Evolutionary conservation across 163 green algal species (phyloP).

Genomic region (Scenedesmus sp.): DNA sequence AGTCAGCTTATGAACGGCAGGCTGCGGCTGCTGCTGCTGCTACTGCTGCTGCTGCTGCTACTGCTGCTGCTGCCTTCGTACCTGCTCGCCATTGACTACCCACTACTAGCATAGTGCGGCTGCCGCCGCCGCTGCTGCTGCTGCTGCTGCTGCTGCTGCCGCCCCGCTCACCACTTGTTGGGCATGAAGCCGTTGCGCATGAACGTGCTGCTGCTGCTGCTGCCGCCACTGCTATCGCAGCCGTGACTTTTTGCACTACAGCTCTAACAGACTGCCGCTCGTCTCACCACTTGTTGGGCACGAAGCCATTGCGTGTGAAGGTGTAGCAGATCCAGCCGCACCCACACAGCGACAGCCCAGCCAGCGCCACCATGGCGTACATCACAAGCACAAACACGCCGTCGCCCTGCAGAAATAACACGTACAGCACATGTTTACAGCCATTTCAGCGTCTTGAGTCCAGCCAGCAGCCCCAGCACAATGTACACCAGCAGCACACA

Average conservation of each 20-base stretch:
- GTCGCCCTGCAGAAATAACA: conserved; percentile 1
- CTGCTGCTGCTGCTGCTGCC: neutral
- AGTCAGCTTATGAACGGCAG: too few species aligned
- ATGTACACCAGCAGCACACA: too few species aligned
- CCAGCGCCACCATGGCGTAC: conserved; percentile 10
- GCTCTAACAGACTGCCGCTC: too few species aligned
- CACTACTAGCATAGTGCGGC: neutral
- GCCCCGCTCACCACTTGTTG: too few species aligned
- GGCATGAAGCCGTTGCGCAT: neutral
- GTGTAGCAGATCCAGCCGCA: conserved; percentile 24
- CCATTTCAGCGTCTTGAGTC: too few species aligned
- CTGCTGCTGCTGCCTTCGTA: neutral
- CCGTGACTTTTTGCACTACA: neutral
- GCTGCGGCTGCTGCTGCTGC: neutral
- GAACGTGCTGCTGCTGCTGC: neutral
- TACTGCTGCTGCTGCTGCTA: neutral
- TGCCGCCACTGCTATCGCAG: neutral
- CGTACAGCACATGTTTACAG: too few species aligned
- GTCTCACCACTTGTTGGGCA: conserved; percentile 36
- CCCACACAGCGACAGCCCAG: neutral
- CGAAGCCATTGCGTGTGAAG: conserved; percentile 10
- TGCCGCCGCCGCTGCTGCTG: neutral
- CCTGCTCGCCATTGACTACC: neutral
- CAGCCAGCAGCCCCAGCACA: too few species aligned
- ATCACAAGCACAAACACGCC: neutral